These are phyloP conservation scores for Aspergillus versicolor DNA, from an alignment of 2,329 filamentous ascomycete species.

Conservation along the genomic window DNA sequence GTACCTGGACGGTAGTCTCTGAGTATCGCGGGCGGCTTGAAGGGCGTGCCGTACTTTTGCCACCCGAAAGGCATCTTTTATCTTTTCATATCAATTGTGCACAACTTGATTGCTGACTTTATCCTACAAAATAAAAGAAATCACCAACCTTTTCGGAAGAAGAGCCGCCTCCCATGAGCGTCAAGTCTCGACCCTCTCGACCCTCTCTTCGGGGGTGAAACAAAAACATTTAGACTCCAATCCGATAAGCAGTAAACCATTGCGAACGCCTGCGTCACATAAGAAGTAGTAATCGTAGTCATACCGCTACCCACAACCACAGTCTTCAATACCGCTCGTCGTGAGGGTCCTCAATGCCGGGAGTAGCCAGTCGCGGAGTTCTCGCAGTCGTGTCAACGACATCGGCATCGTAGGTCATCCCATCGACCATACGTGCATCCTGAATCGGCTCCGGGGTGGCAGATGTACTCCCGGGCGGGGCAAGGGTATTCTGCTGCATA, in stretches of 20 bases:
- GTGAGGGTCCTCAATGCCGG: constrained; percentile 13
- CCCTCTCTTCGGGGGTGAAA: too few species aligned
- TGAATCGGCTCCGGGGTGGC: constrained; percentile 41
- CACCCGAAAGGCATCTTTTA: too few species aligned
- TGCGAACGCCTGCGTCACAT: constrained; percentile 1
- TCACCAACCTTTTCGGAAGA: not conserved
- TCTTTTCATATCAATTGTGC: not conserved
- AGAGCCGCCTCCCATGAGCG: not conserved
- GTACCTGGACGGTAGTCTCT: not conserved
- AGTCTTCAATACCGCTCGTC: not conserved
- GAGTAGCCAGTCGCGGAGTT: constrained; percentile 53
- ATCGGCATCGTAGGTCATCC: constrained; percentile 61
- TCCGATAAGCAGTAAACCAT: not conserved
- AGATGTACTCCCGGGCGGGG: constrained; percentile 30
- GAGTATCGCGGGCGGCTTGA: not conserved
- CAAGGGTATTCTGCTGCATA: constrained; percentile 38
- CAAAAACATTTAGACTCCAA: not conserved
- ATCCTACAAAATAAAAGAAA: not conserved
- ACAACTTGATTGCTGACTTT: not conserved
- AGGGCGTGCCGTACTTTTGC: too few species aligned
- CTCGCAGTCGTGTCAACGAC: constrained; percentile 66
- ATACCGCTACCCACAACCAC: not conserved
- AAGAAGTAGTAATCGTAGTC: not conserved
- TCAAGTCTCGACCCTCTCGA: not conserved
- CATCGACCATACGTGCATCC: constrained; percentile 67